Percentiles rank a stretch among this genome's conserved stretches.
Evolutionary conservation across 2,329 filamentous ascomycete species (phyloP).

Genomic region (Talaromyces funiculosus): DNA sequence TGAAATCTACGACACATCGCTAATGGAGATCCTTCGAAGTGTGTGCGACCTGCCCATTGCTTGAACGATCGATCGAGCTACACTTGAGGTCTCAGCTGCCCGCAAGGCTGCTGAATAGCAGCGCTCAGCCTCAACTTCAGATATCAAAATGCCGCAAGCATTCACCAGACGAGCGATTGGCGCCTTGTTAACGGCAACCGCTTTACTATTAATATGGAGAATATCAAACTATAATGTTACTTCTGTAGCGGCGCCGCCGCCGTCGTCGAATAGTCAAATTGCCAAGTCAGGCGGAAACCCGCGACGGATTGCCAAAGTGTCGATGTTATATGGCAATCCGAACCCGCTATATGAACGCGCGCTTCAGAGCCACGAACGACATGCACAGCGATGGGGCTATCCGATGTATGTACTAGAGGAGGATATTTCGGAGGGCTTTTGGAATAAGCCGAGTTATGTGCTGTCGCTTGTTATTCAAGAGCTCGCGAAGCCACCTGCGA

Average conservation of each 20-base stretch:
- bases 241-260: neutral
- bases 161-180: conserved; percentile 14
- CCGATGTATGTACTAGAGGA: conserved; percentile 30
- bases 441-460: conserved; percentile 32
- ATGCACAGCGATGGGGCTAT: conserved; percentile 32
- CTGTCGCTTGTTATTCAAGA: conserved; percentile 28
- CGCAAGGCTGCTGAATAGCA: neutral
- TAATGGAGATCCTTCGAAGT: conserved; percentile 1
- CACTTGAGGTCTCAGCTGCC: neutral
- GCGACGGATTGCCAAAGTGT: conserved; percentile 26
- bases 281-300: neutral
- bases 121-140: neutral
- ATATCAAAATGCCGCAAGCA: conserved; percentile 11
- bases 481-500: conserved; percentile 25
- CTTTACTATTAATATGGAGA: conserved; percentile 12
- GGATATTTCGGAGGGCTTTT: conserved; percentile 28
- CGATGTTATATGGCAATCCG: conserved; percentile 29
- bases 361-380: conserved; percentile 29
- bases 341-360: conserved; percentile 32
- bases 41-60: conserved; percentile 1
- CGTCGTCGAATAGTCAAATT: neutral
- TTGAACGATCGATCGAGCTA: neutral
- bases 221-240: conserved; percentile 3
- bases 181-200: conserved; percentile 10
- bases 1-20: neutral